Evolutionary conservation across 805 yeast genomes (phyloP), one percentile per base, ranked within the genome.

Genomic region (Starmera amethionina): DNA sequence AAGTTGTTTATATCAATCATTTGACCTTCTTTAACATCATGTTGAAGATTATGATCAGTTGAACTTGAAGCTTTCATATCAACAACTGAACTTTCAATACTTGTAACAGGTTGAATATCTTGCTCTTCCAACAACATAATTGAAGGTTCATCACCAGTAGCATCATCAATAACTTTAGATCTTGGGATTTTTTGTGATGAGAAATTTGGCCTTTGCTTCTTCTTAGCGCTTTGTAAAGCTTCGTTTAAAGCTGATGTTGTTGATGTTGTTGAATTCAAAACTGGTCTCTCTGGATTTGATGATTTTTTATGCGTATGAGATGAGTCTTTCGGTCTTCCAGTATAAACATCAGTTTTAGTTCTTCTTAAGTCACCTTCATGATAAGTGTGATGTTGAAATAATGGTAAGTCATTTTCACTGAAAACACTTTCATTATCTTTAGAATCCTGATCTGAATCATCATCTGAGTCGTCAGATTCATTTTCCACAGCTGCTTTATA

Each of bases 141-240:
- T 0, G 87, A 72, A 1, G 85, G 86, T 45, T 77, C 73, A 46
- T 72, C 73, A 9, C 84, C 88, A 16, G 73, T 73, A 0, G 82
- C 86, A 45, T 79, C 82, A 42, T 79, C 85, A 36, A 78, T 61
- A 1, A 82, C 70, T 44, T 70, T 76, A 0, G 90, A 75, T 44
- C 75, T 70, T 1, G 93, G 93, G 38, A 82, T 68, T 37, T 82
- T 78, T 34, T 77, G 80, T 3, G 90, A 81, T 30, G 83, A 75
- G 48, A 84, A 79, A 36, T 75, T 75, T 0, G 88, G 85, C 36
- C 75, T 67, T 32, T 49, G 48, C 29, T 55, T 55, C 36, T 50
- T 51, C 37, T 47, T 54, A 7, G 40, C 27, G 27, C 47, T 37
- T 32, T 45, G 49, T 22, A 45, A 37, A 29, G 44, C 30, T 14